phyloP scores from a whole-genome alignment of 805 yeast species.

The Candida anglica region DNA sequence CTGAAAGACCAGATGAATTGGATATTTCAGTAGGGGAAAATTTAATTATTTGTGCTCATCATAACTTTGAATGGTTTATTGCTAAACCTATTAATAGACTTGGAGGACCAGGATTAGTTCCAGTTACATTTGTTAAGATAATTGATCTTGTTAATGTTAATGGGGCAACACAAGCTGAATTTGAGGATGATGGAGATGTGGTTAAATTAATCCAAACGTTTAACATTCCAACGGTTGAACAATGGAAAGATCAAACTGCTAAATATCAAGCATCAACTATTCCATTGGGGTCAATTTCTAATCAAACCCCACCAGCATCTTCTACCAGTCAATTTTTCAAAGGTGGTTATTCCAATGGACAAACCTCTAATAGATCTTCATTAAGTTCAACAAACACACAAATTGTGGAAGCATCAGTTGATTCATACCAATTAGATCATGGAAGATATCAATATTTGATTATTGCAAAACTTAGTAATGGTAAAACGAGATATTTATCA shows the following conservation, averaged over 20 bases:
- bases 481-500: constrained; percentile 67
- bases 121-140: constrained; percentile 83
- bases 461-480: constrained; percentile 61
- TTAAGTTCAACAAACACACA: constrained; percentile 27
- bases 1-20: constrained; percentile 81
- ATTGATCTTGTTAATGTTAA: constrained; percentile 57
- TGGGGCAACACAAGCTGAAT: constrained; percentile 38
- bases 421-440: constrained; percentile 72
- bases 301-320: constrained; percentile 21
- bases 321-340: constrained; percentile 34
- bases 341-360: constrained; percentile 3
- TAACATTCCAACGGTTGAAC: constrained; percentile 86
- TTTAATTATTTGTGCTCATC: constrained; percentile 91
- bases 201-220: constrained; percentile 54
- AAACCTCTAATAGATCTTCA: constrained; percentile 25
- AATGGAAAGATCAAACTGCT: constrained; percentile 90
- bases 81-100: constrained; percentile 93
- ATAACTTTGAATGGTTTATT: constrained; percentile 94
- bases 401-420: constrained; percentile 69
- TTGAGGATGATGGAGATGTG: constrained; percentile 44
- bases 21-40: constrained; percentile 83
- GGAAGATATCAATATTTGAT: constrained; percentile 89
- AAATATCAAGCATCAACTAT: constrained; percentile 89
- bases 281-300: constrained; percentile 52
- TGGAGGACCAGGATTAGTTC: constrained; percentile 97